Percentiles rank a stretch among this genome's conserved stretches.
phyloP scores from a whole-genome alignment of 495 filamentous ascomycete genomes.

The Hypomontagnella submonticulosa region DNA sequence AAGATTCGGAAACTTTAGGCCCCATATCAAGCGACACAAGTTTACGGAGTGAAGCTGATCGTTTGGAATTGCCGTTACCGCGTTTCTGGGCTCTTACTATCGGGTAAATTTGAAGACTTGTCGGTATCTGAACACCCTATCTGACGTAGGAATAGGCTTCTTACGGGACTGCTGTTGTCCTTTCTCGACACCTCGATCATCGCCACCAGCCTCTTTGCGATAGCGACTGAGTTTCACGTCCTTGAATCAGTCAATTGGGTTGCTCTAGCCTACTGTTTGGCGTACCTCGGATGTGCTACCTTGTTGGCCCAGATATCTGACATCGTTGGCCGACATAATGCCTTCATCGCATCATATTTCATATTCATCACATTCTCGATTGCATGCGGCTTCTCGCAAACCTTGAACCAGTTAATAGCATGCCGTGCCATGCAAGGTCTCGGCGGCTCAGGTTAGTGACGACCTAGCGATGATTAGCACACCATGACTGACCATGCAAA shows the following conservation, averaged over 20 bases:
- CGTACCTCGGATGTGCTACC: conserved; percentile 58
- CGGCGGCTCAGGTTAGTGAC: conserved; percentile 55
- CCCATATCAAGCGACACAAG: conserved; percentile 29
- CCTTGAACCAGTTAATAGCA: conserved; percentile 58
- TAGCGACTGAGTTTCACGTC: conserved; percentile 53
- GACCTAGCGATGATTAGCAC: background rate
- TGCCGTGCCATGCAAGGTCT: conserved; percentile 58
- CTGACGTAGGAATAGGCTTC: conserved; percentile 38
- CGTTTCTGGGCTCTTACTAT: conserved; percentile 39
- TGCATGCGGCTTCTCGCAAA: conserved; percentile 61
- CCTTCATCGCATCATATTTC: conserved; percentile 58
- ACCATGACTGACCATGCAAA: conserved; percentile 19
- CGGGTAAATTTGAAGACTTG: conserved; percentile 31
- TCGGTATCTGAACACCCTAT: background rate
- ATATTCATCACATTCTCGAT: conserved; percentile 67
- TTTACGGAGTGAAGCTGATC: conserved; percentile 9
- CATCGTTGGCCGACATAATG: conserved; percentile 61
- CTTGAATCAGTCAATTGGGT: conserved; percentile 58
- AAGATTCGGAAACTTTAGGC: conserved; percentile 16
- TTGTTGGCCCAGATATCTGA: conserved; percentile 64
- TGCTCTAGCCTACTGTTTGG: conserved; percentile 56
- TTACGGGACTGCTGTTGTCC: conserved; percentile 50
- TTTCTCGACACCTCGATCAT: conserved; percentile 60
- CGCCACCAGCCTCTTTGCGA: conserved; percentile 57
- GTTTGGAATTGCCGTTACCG: conserved; percentile 29